Percentiles rank a stretch among this genome's conserved stretches.
These are phyloP conservation scores for Recurvomyces mirabilis DNA, from an alignment of 495 filamentous ascomycete species.

Conservation along the genomic window DNA sequence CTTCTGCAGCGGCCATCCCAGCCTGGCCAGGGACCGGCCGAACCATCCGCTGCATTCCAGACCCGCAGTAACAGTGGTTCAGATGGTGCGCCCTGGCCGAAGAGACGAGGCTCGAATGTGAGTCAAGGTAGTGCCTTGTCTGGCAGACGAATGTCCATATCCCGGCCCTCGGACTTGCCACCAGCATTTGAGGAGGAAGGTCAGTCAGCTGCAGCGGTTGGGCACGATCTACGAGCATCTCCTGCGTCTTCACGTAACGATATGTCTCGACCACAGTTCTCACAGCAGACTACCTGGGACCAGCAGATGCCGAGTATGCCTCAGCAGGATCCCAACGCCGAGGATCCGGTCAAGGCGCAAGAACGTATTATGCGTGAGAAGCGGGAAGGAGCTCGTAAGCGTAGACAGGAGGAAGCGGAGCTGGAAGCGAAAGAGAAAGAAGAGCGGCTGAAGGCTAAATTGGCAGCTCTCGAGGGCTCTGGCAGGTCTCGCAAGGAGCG, in stretches of 20 bases:
- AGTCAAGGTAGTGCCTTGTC: conserved; percentile 77
- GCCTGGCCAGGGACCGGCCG: conserved; percentile 59
- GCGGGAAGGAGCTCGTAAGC: conserved; percentile 56
- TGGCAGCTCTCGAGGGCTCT: conserved; percentile 65
- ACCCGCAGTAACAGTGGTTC: conserved; percentile 54
- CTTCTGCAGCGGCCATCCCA: conserved; percentile 56
- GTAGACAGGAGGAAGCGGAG: conserved; percentile 69
- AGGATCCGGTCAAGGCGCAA: conserved; percentile 47
- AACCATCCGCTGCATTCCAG: conserved; percentile 87
- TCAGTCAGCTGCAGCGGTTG: conserved; percentile 2
- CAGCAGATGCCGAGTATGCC: conserved; percentile 24
- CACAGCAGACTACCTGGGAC: conserved; percentile 19
- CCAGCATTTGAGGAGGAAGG: conserved; percentile 35
- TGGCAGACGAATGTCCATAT: conserved; percentile 43
- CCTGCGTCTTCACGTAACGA: conserved; percentile 28
- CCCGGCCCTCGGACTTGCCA: conserved; percentile 33
- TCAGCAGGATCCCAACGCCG: conserved; percentile 20
- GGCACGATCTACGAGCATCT: conserved; percentile 36
- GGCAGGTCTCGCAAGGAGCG: conserved; percentile 41
- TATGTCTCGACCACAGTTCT: conserved; percentile 20
- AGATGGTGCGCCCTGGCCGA: conserved; percentile 56
- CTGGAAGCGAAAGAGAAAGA: conserved; percentile 65
- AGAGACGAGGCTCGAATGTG: conserved; percentile 82
- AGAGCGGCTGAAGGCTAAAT: conserved; percentile 73
- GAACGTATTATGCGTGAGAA: conserved; percentile 78